Evolutionary conservation across 2,329 filamentous ascomycete species (phyloP).

Genomic region (Fusarium circinatum): DNA sequence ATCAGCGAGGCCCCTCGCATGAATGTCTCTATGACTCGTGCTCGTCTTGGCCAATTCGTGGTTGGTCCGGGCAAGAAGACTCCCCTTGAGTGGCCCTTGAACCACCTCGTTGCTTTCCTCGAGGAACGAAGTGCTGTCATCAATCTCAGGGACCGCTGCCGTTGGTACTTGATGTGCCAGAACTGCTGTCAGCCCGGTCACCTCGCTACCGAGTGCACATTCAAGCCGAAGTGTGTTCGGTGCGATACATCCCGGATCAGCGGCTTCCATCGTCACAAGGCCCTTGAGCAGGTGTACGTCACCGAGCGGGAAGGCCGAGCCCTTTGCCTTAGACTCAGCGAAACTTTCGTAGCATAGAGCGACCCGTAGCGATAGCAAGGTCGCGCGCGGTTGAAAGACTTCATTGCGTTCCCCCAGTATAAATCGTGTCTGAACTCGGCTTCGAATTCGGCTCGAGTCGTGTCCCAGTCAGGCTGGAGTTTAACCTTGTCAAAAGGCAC

Average conservation of each 20-base stretch:
- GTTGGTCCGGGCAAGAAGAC: not conserved
- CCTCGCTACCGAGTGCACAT: not conserved
- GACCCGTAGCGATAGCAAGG: not conserved
- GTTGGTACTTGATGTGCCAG: not conserved
- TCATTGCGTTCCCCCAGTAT: not conserved
- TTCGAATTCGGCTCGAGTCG: not conserved
- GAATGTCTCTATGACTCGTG: not conserved
- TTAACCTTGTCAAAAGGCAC: not conserved
- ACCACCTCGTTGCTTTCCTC: not conserved
- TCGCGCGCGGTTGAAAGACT: not conserved
- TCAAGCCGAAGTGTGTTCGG: not conserved
- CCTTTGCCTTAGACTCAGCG: not conserved
- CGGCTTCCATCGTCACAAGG: not conserved
- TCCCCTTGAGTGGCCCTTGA: not conserved
- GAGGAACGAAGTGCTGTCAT: not conserved
- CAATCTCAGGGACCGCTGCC: not conserved
- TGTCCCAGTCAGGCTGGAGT: not conserved
- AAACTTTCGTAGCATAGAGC: not conserved
- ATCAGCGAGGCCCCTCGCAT: not conserved
- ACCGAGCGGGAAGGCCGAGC: not conserved
- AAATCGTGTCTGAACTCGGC: not conserved
- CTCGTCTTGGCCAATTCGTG: not conserved
- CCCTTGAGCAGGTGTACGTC: not conserved
- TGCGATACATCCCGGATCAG: not conserved
- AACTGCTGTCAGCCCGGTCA: not conserved